Evolutionary conservation across 345 rosid genomes (phyloP).

Genomic region (Salix dunnii): DNA sequence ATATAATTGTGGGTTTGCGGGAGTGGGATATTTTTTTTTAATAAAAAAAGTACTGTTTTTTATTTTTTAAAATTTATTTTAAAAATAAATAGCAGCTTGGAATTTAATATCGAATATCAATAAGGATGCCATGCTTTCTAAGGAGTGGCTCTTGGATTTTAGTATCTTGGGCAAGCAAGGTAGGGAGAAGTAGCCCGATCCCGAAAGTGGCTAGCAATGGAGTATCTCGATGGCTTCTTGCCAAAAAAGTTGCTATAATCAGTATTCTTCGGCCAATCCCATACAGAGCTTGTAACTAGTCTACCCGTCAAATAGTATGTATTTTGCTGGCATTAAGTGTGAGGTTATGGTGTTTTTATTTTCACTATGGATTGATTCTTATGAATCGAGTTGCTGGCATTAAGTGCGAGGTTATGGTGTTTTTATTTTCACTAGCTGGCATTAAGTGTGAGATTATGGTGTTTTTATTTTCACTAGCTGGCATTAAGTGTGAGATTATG

Average conservation of each 20-base stretch:
- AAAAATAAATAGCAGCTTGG: too few species aligned
- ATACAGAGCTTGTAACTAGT: neutral
- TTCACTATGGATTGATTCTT: too few species aligned
- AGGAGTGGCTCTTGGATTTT: neutral
- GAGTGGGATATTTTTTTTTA: too few species aligned
- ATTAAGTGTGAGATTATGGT: neutral
- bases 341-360: too few species aligned
- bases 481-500: neutral
- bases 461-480: neutral
- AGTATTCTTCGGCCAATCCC: neutral
- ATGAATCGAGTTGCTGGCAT: neutral
- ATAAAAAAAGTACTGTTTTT: too few species aligned
- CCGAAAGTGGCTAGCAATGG: neutral
- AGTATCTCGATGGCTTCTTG: neutral
- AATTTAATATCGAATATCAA: too few species aligned
- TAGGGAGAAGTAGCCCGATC: neutral
- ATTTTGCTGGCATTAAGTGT: neutral
- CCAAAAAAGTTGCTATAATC: too few species aligned
- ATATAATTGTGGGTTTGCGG: neutral
- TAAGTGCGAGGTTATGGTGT: too few species aligned
- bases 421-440: neutral
- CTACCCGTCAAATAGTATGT: neutral
- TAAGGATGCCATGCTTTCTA: neutral
- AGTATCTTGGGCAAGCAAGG: neutral
- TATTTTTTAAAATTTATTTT: too few species aligned